Evolutionary conservation across 1,139 yeast genomes (phyloP).

Genomic region (Keqinozyma sinolaborantium): DNA sequence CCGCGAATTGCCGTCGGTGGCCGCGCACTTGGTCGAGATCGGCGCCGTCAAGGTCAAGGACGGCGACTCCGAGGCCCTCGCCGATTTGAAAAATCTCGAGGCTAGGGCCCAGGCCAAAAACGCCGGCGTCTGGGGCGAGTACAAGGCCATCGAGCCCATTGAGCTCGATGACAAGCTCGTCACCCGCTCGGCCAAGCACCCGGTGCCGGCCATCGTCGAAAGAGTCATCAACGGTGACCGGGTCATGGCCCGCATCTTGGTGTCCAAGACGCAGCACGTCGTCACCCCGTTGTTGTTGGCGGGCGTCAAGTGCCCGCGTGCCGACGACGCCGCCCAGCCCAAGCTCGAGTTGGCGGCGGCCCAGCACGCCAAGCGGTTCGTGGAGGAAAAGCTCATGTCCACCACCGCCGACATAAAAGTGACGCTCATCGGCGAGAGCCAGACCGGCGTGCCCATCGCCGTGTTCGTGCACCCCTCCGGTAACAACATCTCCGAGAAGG

Average conservation of each 20-base stretch:
- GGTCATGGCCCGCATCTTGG: constrained; percentile 53
- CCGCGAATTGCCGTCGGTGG: constrained; percentile 60
- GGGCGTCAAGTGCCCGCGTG: constrained; percentile 71
- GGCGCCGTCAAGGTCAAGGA: constrained; percentile 68
- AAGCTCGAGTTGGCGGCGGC: constrained; percentile 50
- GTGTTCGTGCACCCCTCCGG: constrained; percentile 68
- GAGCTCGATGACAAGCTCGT: constrained; percentile 38
- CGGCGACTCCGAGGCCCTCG: constrained; percentile 33
- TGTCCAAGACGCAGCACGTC: constrained; percentile 38
- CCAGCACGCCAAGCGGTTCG: constrained; percentile 62
- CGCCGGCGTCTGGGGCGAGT: constrained; percentile 54
- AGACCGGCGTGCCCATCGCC: constrained; percentile 62
- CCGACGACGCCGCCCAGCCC: constrained; percentile 43
- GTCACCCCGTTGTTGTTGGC: constrained; percentile 65
- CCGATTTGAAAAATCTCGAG: constrained; percentile 30
- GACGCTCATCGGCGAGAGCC: constrained; percentile 56
- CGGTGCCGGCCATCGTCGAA: constrained; percentile 63
- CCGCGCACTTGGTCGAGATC: constrained; percentile 51
- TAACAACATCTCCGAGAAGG: constrained; percentile 61
- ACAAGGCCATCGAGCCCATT: constrained; percentile 19
- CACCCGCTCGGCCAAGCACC: constrained; percentile 33
- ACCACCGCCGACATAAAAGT: constrained; percentile 52
- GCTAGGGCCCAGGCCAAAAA: constrained; percentile 45
- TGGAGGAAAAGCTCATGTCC: constrained; percentile 65
- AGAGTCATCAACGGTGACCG: constrained; percentile 79